phyloP scores from a whole-genome alignment of 176 grass and related monocot species.

The Triticum turgidum region DNA sequence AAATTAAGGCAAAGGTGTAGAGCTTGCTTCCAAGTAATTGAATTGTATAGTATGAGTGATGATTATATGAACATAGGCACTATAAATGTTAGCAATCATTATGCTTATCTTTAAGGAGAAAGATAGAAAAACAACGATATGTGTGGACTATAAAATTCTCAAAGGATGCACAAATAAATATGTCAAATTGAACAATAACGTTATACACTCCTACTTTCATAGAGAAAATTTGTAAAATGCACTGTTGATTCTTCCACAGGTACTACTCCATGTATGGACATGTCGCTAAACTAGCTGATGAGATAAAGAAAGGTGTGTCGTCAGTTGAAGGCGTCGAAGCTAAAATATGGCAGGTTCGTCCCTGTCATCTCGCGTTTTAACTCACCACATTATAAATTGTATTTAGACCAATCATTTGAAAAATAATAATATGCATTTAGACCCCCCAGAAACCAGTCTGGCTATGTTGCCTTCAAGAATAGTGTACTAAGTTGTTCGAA shows the following conservation, averaged over 20 bases:
- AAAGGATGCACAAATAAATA: background rate
- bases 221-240: background rate
- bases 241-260: conserved; percentile 39
- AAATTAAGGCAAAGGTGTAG: background rate
- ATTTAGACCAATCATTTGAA: background rate
- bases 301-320: conserved; percentile 78
- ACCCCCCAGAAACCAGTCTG: background rate
- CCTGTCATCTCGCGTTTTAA: background rate
- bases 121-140: no score
- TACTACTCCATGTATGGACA: conserved; percentile 94
- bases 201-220: background rate
- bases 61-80: background rate
- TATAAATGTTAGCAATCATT: background rate
- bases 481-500: background rate
- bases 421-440: no score
- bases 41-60: conserved; percentile 15
- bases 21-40: conserved; percentile 5
- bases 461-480: background rate
- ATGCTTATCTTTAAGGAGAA: no score
- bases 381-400: background rate
- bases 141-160: background rate
- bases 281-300: conserved; percentile 80
- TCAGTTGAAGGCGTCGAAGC: conserved; percentile 84
- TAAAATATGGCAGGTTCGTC: conserved; percentile 80
- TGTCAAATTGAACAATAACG: background rate